Conservation (phyloP, 2,329 filamentous ascomycete genomes). For the Scleromitrula shiraiana region DNA sequence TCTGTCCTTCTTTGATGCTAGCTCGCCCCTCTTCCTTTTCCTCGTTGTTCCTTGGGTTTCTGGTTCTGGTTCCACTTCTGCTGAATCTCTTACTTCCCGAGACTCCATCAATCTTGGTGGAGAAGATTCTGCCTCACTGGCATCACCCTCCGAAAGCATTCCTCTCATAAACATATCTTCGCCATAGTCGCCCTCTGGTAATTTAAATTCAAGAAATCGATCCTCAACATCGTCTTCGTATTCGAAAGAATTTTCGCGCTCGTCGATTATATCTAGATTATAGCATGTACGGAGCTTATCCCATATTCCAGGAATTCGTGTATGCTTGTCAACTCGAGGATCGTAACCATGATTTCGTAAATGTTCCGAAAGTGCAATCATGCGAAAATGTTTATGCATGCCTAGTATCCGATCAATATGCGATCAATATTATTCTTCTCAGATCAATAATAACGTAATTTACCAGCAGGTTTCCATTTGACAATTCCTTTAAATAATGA, state of each 20-base stretch:
- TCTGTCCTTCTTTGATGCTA: constrained; percentile 31
- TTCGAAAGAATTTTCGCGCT: constrained; percentile 56
- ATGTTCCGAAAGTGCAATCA: constrained; percentile 77
- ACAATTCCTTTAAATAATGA: constrained; percentile 90
- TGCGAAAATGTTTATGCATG: constrained; percentile 90
- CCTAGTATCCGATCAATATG: constrained; percentile 42
- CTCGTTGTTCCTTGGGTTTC: constrained; percentile 5
- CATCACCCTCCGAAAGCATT: constrained; percentile 12
- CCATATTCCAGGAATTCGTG: constrained; percentile 87
- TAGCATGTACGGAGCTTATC: constrained; percentile 76
- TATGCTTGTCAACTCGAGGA: constrained; percentile 64
- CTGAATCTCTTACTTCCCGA: constrained; percentile 15
- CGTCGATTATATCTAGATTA: constrained; percentile 77
- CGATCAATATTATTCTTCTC: constrained; percentile 6
- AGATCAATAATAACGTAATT: constrained; percentile 11
- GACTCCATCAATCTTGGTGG: constrained; percentile 24
- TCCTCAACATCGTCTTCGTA: constrained; percentile 46
- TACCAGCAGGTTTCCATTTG: constrained; percentile 91
- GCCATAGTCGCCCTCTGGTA: constrained; percentile 39
- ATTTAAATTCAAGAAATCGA: constrained; percentile 57
- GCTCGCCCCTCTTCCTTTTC: constrained; percentile 30
- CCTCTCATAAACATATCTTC: constrained; percentile 26
- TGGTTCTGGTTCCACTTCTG: constrained; percentile 2
- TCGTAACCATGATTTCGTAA: constrained; percentile 74
- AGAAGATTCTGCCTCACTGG: constrained; percentile 30